Evolutionary conservation across 768 basidiomycete species (phyloP), one percentile per base, ranked within the genome.

Genomic region (Pisolithus tinctorius): DNA sequence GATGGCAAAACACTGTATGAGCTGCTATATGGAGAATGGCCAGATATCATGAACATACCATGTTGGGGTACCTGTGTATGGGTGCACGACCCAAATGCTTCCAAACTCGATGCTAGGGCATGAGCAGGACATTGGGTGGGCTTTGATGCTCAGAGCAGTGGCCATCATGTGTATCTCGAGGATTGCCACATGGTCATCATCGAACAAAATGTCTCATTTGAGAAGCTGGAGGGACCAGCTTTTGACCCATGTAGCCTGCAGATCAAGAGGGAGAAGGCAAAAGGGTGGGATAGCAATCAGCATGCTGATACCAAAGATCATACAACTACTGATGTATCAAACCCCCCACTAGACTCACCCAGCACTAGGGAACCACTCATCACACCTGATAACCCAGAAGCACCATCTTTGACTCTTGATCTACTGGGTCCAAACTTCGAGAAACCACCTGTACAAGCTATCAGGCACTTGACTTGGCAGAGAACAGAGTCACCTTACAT

Each of bases 201-300:
- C 42, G 55, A 11, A 52, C 26, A 2, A 48, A 60, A 2, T n/a
- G 48, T n/a, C 7, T 25, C 1, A 56, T 56, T 23, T 9, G 16
- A 55, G 52, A 23, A 47, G 51, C 0, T 36, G n/a, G n/a, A n/a
- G n/a, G n/a, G n/a, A n/a, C n/a, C n/a, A n/a, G n/a, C n/a, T n/a
- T n/a, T n/a, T n/a, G n/a, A n/a, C n/a, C n/a, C n/a, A n/a, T n/a
- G n/a, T n/a, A n/a, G n/a, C n/a, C n/a, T n/a, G n/a, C n/a, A n/a
- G n/a, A n/a, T n/a, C n/a, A n/a, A n/a, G n/a, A n/a, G n/a, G n/a
- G n/a, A n/a, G n/a, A n/a, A n/a, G n/a, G n/a, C n/a, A n/a, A n/a
- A n/a, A n/a, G n/a, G n/a, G n/a, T n/a, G n/a, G n/a, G n/a, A n/a
- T n/a, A n/a, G n/a, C n/a, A n/a, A n/a, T n/a, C n/a, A n/a, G n/a